phyloP scores from a whole-genome alignment of 2,329 filamentous ascomycete species.

The Colletotrichum chlorophyti region DNA sequence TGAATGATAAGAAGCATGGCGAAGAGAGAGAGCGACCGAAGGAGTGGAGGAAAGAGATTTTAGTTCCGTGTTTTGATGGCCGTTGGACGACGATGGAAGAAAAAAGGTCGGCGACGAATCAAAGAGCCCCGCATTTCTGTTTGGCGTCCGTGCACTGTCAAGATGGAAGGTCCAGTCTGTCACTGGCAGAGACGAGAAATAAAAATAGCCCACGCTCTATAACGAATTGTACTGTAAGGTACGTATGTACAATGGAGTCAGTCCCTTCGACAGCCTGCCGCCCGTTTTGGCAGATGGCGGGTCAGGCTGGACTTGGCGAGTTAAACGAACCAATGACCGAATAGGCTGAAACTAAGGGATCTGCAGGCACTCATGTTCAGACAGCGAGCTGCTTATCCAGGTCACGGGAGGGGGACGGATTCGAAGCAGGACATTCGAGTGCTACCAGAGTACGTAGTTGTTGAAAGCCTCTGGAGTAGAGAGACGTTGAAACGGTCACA shows the following conservation, averaged over 20 bases:
- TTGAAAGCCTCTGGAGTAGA: too few relatives aligned
- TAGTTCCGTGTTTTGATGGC: not conserved
- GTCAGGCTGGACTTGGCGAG: not conserved
- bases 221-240: too few relatives aligned
- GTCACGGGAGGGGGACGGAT: too few relatives aligned
- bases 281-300: not conserved
- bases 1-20: too few relatives aligned
- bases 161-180: not conserved
- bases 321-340: slow-evolving; percentile 24
- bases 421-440: not conserved
- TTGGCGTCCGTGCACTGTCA: not conserved
- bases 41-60: not conserved
- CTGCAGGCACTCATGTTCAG: not conserved
- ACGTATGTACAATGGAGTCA: not conserved
- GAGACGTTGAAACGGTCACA: too few relatives aligned
- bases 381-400: too few relatives aligned
- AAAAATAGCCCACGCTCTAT: not conserved
- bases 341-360: not conserved
- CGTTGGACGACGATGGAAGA: not conserved
- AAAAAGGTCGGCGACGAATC: slow-evolving; percentile 22
- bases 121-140: not conserved
- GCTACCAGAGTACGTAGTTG: too few relatives aligned
- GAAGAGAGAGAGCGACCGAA: not conserved
- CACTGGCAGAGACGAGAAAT: not conserved
- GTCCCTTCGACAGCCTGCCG: not conserved